A percentile compares a stretch with the other conserved stretches of the same genome.
These are phyloP conservation scores for Fraxinus anomala DNA, from an alignment of 257 asterid species.

Conservation along the genomic window DNA sequence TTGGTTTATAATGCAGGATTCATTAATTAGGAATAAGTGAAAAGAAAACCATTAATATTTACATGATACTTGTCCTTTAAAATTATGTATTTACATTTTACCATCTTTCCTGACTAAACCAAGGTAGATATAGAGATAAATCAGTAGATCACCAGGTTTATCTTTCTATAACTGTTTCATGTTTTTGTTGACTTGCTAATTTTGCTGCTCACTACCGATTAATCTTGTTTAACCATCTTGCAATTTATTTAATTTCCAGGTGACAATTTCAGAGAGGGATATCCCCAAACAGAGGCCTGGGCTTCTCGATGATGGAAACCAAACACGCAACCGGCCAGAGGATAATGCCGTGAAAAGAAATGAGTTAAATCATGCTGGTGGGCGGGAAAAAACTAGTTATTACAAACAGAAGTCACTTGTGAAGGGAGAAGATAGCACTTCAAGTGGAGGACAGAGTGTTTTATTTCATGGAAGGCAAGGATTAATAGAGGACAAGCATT, in stretches of 20 bases:
- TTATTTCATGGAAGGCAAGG: slow-evolving; percentile 38
- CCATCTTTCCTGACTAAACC: background rate
- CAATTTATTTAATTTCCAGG: slow-evolving; percentile 44
- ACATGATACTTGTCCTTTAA: background rate
- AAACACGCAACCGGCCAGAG: slow-evolving; percentile 19
- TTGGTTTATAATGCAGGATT: background rate
- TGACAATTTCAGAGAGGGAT: slow-evolving; percentile 35
- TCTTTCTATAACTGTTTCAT: no score
- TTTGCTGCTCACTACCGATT: no score
- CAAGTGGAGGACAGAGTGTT: slow-evolving; percentile 33
- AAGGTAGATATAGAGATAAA: background rate
- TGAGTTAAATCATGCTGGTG: slow-evolving; percentile 34
- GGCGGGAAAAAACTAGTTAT: slow-evolving; percentile 38
- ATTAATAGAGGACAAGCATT: slow-evolving; percentile 36
- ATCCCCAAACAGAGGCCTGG: slow-evolving; percentile 42
- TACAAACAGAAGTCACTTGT: slow-evolving; percentile 34
- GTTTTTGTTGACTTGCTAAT: no score
- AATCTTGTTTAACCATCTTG: slow-evolving; percentile 18
- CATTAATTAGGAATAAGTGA: background rate
- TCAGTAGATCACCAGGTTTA: background rate
- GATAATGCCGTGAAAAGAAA: slow-evolving; percentile 42
- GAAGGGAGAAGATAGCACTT: slow-evolving; percentile 42
- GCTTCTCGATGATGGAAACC: slow-evolving; percentile 34
- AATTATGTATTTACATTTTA: background rate
- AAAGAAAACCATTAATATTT: background rate